A percentile compares a stretch with the other conserved stretches of the same genome.
Evolutionary conservation across 2,329 filamentous ascomycete species (phyloP).

Genomic region (Fusarium begoniae): DNA sequence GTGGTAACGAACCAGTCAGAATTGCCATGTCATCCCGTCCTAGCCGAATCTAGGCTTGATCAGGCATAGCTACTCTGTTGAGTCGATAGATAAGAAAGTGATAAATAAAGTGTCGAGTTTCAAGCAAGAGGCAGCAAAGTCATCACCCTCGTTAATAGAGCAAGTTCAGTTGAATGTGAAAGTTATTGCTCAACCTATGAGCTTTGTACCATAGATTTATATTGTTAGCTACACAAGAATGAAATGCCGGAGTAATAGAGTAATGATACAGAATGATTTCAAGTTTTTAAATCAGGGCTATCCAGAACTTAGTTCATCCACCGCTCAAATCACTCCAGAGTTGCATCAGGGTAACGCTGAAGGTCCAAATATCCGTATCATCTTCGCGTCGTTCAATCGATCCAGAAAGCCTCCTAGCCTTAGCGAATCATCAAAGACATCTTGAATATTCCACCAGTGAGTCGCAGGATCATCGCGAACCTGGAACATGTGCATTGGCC

Average conservation of each 20-base stretch:
- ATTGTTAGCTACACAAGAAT: too few species aligned
- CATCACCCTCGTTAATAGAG: not conserved
- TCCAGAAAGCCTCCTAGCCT: not conserved
- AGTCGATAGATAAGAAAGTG: not conserved
- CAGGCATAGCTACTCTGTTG: not conserved
- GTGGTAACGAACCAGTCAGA: not conserved
- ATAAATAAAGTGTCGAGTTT: too few species aligned
- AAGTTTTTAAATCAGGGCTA: not conserved
- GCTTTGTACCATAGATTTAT: not conserved
- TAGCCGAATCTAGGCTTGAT: not conserved
- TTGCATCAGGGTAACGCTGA: not conserved
- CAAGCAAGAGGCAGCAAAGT: too few species aligned
- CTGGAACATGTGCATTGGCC: not conserved
- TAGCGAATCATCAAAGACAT: not conserved
- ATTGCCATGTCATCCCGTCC: not conserved
- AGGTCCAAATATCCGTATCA: not conserved
- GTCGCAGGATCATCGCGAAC: not conserved
- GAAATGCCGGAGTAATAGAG: not conserved
- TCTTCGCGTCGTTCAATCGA: not conserved
- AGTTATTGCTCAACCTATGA: too few species aligned
- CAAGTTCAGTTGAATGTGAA: not conserved
- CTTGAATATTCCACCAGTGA: not conserved
- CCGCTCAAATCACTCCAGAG: not conserved
- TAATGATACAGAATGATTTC: not conserved
- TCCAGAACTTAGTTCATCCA: not conserved